These are phyloP conservation scores for Paxillus ammoniavirescens DNA, from an alignment of 768 basidiomycete species.

Conservation along the genomic window DNA sequence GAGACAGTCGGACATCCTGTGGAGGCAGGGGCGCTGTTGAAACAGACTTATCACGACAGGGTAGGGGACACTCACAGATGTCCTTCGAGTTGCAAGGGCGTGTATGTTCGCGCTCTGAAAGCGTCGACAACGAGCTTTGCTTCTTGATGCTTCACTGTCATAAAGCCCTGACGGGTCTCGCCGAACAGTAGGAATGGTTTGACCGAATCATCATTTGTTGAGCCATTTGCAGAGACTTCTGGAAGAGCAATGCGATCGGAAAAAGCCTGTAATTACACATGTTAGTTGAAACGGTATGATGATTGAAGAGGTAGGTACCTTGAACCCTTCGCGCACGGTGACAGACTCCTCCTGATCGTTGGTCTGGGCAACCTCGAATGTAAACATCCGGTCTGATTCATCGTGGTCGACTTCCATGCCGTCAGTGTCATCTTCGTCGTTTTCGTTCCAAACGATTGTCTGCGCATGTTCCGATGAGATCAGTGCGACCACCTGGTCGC, in stretches of 20 bases:
- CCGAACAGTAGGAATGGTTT: slow-evolving; percentile 35
- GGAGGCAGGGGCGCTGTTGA: neutral
- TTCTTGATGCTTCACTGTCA: slow-evolving; percentile 31
- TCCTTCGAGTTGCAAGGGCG: slow-evolving; percentile 10
- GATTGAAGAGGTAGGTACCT: slow-evolving; percentile 28
- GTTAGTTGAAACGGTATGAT: neutral
- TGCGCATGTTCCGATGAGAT: slow-evolving; percentile 47
- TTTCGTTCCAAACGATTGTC: slow-evolving; percentile 43
- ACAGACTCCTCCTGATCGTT: slow-evolving; percentile 56
- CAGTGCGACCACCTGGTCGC: slow-evolving; percentile 53
- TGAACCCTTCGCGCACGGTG: slow-evolving; percentile 41
- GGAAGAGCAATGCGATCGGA: slow-evolving; percentile 13
- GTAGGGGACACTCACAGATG: slow-evolving; percentile 16
- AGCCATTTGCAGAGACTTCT: slow-evolving; percentile 4
- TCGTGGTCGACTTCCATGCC: slow-evolving; percentile 36
- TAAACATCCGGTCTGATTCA: slow-evolving; percentile 47
- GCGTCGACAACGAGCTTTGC: neutral
- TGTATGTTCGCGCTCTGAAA: neutral
- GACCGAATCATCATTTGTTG: slow-evolving; percentile 6
- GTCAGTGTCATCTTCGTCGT: slow-evolving; percentile 18
- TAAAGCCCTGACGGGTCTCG: slow-evolving; percentile 41
- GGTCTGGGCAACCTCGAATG: slow-evolving; percentile 53
- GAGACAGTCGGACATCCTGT: slow-evolving; percentile 24
- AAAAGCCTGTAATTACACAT: slow-evolving; percentile 1
- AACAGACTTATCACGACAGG: neutral